Evolutionary conservation across 2,329 filamentous ascomycete genomes (phyloP), one percentile per base, ranked within the genome.

Genomic region (Colletotrichum chrysophilum): DNA sequence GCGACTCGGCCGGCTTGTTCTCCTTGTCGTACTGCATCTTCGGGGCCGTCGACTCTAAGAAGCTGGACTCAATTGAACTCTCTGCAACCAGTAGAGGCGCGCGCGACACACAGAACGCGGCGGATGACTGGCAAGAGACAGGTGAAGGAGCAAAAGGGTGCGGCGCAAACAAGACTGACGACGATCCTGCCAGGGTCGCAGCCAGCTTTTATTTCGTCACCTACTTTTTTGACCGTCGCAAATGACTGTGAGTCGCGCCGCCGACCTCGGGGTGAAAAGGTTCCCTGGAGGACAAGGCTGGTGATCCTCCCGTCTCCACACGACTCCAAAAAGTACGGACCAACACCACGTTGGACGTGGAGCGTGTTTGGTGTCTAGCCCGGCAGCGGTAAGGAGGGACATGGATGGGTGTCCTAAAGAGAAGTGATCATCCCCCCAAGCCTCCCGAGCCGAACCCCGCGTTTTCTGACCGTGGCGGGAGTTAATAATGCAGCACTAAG

Each of bases 11-110:
- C 4, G 43, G 13, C 64, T 75, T 75, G 26, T 30, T 68, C 7
- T 73, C 73, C 72, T 75, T 58, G 69, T 75, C 70, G 34, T 56
- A 75, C 56, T 73, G 73, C 73, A 75, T 73, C 56, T n/a, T 38
- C 24, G 5, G 18, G 3, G 26, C 2, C 34, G 6, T 48, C 24
- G 2, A 32, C 32, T 58, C 6, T 66, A 12, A 9, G 24, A 32
- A 18, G 12, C 9, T 13, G 21, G 38, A 24, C 62, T 56, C 38
- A 52, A 73, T 68, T 43, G 62, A 14, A 36, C 55, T 67, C 18
- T 62, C 10, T 34, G 26, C 21, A 16, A 32, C 62, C 64, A 52
- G 4, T 48, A 36, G 38, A 21, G 34, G 61, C 38, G 43, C 56
- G 48, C 73, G 67, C 73, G 43, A 34, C 43, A 56, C 28, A 21